These are phyloP conservation scores for Candida succiphila DNA, from an alignment of 805 yeast genomes.

Conservation along the genomic window DNA sequence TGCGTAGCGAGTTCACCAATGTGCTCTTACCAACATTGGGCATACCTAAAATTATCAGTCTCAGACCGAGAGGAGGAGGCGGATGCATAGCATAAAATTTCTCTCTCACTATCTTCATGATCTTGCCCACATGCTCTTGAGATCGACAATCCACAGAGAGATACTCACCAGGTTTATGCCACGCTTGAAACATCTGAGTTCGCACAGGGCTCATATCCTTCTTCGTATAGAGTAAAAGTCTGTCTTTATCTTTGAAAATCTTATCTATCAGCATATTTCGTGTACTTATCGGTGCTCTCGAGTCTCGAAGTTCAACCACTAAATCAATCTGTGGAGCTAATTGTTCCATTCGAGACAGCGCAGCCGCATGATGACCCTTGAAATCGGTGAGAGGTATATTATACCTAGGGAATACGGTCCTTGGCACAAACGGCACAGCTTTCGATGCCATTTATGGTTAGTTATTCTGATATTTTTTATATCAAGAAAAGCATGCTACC, in stretches of 20 bases:
- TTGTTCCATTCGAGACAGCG: slow-evolving; percentile 55
- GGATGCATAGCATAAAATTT: slow-evolving; percentile 40
- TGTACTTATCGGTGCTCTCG: slow-evolving; percentile 82
- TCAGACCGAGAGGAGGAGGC: slow-evolving; percentile 75
- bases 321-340: slow-evolving; percentile 75
- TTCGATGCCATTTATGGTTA: slow-evolving; percentile 1
- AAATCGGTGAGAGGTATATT: slow-evolving; percentile 65
- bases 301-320: slow-evolving; percentile 77
- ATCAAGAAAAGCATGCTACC: too few species aligned
- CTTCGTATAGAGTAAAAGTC: slow-evolving; percentile 69
- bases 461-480: too few species aligned
- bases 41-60: slow-evolving; percentile 80
- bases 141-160: slow-evolving; percentile 51
- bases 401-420: slow-evolving; percentile 65
- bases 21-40: slow-evolving; percentile 98
- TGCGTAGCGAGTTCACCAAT: slow-evolving; percentile 63
- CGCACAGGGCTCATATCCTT: slow-evolving; percentile 49
- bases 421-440: slow-evolving; percentile 65
- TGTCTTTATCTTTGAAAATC: slow-evolving; percentile 43
- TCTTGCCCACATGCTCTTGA: slow-evolving; percentile 33
- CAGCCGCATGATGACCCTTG: slow-evolving; percentile 85
- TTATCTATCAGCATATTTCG: slow-evolving; percentile 71
- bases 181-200: slow-evolving; percentile 24
- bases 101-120: slow-evolving; percentile 41
- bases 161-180: slow-evolving; percentile 38